Evolutionary conservation across 2,329 filamentous ascomycete genomes (phyloP), one percentile per base, ranked within the genome.

Genomic region (Cadophora sp.): DNA sequence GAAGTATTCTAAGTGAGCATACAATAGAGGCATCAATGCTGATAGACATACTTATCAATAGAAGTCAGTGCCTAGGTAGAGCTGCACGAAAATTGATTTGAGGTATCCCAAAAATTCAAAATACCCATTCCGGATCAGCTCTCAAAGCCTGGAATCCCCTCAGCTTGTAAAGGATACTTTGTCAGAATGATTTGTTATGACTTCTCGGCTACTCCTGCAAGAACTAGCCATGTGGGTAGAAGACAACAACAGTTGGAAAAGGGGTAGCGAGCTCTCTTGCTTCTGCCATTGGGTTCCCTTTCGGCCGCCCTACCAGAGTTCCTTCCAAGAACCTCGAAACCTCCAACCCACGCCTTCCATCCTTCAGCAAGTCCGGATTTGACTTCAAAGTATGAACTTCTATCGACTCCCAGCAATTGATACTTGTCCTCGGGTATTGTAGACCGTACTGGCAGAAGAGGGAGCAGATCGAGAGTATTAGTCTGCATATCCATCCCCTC

Each of bases 261-360:
- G 53, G 53, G 30, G 16, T 56, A 56, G 30, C 53, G 53, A 56
- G 30, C 16, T 56, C 30, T 56, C 20, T 7, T 1, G 1, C 22
- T 39, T 36, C 30, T 56, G 53, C 53, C 53, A 39, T 22, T 56
- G 4, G 4, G 53, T 22, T 39, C 13, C 20, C 53, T 56, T 39
- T 56, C 53, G 53, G 53, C 53, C 18, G n/a, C 53, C 53, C 30
- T 56, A 56, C 6, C 33, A 8, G 30, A 22, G 30, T 39, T 22
- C 33, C 14, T 36, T 13, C 9, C 30, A 56, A 11, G 5, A 36
- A 20, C 30, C n/a, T 48, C 47, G 9, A 56, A 27, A 1, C 50
- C 7, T 30, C 50, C 14, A n/a, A 18, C 24, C 14, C 7, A 33
- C 50, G n/a, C n/a, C n/a, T n/a, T n/a, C 27, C 14, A 30, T 53